Evolutionary conservation across 1,284 basidiomycete species (phyloP).

Genomic region (Ganoderma meredithae): DNA sequence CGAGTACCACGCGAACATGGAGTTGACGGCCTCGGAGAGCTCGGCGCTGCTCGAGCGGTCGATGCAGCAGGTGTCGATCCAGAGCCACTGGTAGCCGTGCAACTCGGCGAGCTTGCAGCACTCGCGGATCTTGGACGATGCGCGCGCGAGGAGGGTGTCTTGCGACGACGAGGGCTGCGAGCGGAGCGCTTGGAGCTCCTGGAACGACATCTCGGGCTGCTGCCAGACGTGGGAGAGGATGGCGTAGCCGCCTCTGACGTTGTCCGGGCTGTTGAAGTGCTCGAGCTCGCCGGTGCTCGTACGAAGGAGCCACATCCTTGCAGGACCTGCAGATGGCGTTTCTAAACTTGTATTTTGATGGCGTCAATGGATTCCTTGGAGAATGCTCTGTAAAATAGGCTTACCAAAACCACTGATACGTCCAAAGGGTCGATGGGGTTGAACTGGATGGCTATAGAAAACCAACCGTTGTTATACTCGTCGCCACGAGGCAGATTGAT

Average conservation of each 20-base stretch:
- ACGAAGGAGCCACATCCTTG: constrained; percentile 27
- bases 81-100: constrained; percentile 31
- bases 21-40: constrained; percentile 32
- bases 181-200: constrained; percentile 24
- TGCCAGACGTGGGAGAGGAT: constrained; percentile 32
- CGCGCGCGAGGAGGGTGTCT: constrained; percentile 13
- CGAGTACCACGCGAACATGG: constrained; percentile 29
- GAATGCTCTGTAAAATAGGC: background rate
- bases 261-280: constrained; percentile 25
- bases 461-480: background rate
- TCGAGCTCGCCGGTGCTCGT: constrained; percentile 25
- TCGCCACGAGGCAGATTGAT: background rate
- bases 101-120: constrained; percentile 27
- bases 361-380: background rate
- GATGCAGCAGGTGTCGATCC: constrained; percentile 34
- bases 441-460: background rate
- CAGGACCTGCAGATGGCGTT: background rate
- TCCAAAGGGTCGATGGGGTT: background rate
- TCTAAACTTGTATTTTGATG: background rate
- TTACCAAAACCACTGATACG: background rate
- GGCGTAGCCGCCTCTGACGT: constrained; percentile 30
- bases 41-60: constrained; percentile 30
- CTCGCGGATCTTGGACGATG: constrained; percentile 22
- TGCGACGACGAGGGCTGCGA: background rate
- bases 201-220: constrained; percentile 28